Evolutionary conservation across 306 rosid species (phyloP).

Genomic region (Begonia fuchsioides): DNA sequence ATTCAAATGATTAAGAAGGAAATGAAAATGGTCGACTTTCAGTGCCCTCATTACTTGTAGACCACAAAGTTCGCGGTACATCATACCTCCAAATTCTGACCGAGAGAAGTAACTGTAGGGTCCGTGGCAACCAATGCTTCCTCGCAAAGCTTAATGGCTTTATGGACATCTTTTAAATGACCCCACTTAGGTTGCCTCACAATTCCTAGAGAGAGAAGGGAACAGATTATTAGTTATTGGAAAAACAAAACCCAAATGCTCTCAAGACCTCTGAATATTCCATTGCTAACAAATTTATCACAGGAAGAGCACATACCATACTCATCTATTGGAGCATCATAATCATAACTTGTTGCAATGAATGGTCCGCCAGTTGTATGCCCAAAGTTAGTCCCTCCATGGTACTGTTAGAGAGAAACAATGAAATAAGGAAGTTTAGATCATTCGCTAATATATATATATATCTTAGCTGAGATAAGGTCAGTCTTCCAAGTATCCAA

Average conservation of each 20-base stretch:
- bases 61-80: neutral
- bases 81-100: slow-evolving; percentile 61
- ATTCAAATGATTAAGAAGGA: too few species aligned
- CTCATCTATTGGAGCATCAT: slow-evolving; percentile 90
- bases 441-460: too few species aligned
- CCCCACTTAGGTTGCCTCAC: slow-evolving; percentile 96
- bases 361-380: slow-evolving; percentile 74
- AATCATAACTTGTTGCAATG: slow-evolving; percentile 79
- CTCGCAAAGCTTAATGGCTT: slow-evolving; percentile 79
- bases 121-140: slow-evolving; percentile 64
- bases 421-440: slow-evolving; percentile 3
- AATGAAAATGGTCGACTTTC: too few species aligned
- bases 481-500: too few species aligned
- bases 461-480: too few species aligned
- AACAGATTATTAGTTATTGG: neutral
- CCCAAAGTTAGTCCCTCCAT: slow-evolving; percentile 93
- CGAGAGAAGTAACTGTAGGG: slow-evolving; percentile 54
- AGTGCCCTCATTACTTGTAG: too few species aligned
- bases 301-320: slow-evolving; percentile 47
- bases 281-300: neutral
- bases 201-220: slow-evolving; percentile 40
- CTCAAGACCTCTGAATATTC: neutral
- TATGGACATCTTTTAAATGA: slow-evolving; percentile 77
- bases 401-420: slow-evolving; percentile 48
- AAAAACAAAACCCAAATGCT: neutral